These are phyloP conservation scores for Diaporthe capsici DNA, from an alignment of 2,329 filamentous ascomycete genomes.

Conservation along the genomic window DNA sequence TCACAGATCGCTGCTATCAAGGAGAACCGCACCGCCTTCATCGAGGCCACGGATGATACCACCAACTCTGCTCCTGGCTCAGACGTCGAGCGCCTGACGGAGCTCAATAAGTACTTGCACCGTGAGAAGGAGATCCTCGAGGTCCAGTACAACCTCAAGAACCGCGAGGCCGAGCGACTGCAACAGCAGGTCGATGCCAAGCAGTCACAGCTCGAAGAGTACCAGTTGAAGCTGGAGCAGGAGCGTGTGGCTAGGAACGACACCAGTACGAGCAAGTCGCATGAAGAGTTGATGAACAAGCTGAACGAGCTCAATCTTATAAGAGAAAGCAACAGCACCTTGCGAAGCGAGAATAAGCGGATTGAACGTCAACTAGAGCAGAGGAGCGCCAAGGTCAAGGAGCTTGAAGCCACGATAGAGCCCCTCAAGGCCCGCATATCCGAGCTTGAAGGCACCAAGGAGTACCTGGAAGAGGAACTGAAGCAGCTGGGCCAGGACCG, in stretches of 20 bases:
- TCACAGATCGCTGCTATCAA: constrained; percentile 85
- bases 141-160: constrained; percentile 92
- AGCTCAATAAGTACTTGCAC: constrained; percentile 91
- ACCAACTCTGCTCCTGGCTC: constrained; percentile 67
- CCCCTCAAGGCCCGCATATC: constrained; percentile 85
- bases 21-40: constrained; percentile 74
- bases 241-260: constrained; percentile 85
- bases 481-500: constrained; percentile 91
- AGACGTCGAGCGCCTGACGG: constrained; percentile 82
- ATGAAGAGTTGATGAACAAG: constrained; percentile 93
- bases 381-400: constrained; percentile 81
- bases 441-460: constrained; percentile 85
- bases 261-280: constrained; percentile 79
- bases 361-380: constrained; percentile 82
- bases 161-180: constrained; percentile 88
- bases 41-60: constrained; percentile 67
- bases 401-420: constrained; percentile 81
- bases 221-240: constrained; percentile 89
- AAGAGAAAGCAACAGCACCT: constrained; percentile 92
- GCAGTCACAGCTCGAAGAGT: constrained; percentile 89
- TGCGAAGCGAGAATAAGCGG: constrained; percentile 88
- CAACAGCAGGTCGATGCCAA: constrained; percentile 92
- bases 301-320: constrained; percentile 96
- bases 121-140: constrained; percentile 98
- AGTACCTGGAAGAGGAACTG: constrained; percentile 88